Conservation (phyloP, 768 basidiomycete genomes). For the Russula griseocarnosa region DNA sequence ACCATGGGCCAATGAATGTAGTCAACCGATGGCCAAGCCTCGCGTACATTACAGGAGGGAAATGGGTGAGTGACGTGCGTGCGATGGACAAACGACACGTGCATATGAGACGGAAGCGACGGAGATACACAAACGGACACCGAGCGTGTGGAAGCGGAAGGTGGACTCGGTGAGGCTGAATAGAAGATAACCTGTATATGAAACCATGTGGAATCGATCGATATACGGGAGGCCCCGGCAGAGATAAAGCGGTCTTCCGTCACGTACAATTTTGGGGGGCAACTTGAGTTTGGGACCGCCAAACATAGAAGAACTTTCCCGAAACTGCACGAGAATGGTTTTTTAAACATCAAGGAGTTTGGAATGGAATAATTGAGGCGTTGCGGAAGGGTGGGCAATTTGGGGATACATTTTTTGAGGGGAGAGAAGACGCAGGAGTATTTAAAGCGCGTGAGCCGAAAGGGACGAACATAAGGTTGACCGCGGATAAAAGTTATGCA, state of each 20-base stretch:
- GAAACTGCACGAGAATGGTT: background rate
- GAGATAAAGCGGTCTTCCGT: background rate
- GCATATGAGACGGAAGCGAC: background rate
- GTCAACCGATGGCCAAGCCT: background rate
- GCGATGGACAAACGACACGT: slow-evolving; percentile 6
- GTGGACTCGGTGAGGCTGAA: background rate
- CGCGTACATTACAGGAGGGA: slow-evolving; percentile 2
- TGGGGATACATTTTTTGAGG: background rate
- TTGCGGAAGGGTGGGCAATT: background rate
- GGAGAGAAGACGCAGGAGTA: background rate
- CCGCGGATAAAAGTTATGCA: background rate
- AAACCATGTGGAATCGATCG: background rate
- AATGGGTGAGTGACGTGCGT: background rate
- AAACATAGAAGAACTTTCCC: background rate
- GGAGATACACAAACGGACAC: background rate
- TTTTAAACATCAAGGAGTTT: background rate
- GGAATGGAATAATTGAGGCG: background rate
- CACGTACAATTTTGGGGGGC: background rate
- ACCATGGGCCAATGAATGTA: background rate
- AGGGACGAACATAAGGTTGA: slow-evolving; percentile 2
- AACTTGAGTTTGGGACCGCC: background rate
- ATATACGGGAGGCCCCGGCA: background rate
- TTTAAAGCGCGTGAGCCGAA: background rate
- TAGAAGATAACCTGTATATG: background rate
- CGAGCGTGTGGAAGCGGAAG: background rate